Evolutionary conservation across 768 basidiomycete species (phyloP).

Genomic region (Podaxis pistillaris): DNA sequence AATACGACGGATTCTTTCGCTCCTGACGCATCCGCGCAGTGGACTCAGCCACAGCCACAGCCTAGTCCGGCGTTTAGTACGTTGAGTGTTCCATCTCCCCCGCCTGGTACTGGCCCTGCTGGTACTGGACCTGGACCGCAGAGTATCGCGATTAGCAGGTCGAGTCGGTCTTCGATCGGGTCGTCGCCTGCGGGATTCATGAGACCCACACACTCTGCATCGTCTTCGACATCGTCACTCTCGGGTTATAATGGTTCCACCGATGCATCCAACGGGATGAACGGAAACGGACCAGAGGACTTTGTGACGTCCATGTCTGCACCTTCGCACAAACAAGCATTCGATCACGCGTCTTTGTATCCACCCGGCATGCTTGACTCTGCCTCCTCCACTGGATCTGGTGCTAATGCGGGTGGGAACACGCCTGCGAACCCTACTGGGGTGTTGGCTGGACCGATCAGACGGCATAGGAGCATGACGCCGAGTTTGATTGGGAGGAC

Average conservation of each 20-base stretch:
- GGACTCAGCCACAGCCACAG: slow-evolving; percentile 34
- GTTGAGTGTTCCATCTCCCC: slow-evolving; percentile 38
- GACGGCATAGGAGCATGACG: slow-evolving; percentile 77
- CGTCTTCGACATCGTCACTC: slow-evolving; percentile 28
- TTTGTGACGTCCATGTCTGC: slow-evolving; percentile 57
- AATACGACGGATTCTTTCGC: slow-evolving; percentile 19
- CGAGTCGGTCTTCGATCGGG: slow-evolving; percentile 25
- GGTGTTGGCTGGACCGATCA: slow-evolving; percentile 53
- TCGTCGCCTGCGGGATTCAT: slow-evolving; percentile 27
- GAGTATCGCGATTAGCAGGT: slow-evolving; percentile 20
- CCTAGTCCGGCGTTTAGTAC: slow-evolving; percentile 41
- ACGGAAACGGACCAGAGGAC: slow-evolving; percentile 24
- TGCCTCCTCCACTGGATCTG: slow-evolving; percentile 11
- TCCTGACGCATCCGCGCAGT: slow-evolving; percentile 24
- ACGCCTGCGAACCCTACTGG: slow-evolving; percentile 10
- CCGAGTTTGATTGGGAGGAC: slow-evolving; percentile 52
- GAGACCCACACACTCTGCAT: slow-evolving; percentile 24
- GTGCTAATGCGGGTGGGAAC: slow-evolving; percentile 25
- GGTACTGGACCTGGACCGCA: slow-evolving; percentile 14
- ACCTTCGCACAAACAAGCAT: slow-evolving; percentile 65
- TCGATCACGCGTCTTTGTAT: slow-evolving; percentile 58
- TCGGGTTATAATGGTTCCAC: slow-evolving; percentile 15
- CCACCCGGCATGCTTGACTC: slow-evolving; percentile 39
- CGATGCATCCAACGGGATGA: slow-evolving; percentile 8
- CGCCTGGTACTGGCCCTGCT: slow-evolving; percentile 3